These are phyloP conservation scores for Cutaneotrichosporon cyanovorans DNA, from an alignment of 1,284 basidiomycete species.

Conservation along the genomic window DNA sequence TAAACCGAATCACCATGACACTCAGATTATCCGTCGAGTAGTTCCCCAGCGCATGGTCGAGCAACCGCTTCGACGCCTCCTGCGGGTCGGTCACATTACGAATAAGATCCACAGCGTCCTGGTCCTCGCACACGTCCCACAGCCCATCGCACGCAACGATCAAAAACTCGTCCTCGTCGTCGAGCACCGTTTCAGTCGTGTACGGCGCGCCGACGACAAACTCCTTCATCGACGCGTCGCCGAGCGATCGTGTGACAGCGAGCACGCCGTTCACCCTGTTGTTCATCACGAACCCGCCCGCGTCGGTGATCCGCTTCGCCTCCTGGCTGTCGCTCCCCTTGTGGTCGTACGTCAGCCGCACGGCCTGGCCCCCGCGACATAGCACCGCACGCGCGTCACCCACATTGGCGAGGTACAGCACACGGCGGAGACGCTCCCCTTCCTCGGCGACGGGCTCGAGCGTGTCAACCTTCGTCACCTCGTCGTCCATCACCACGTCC, in stretches of 20 bases:
- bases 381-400: slow-evolving; percentile 54
- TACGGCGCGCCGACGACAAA: slow-evolving; percentile 97
- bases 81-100: slow-evolving; percentile 69
- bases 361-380: slow-evolving; percentile 72
- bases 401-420: slow-evolving; percentile 93
- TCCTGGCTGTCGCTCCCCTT: slow-evolving; percentile 97
- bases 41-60: slow-evolving; percentile 77
- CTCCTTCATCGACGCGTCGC: slow-evolving; percentile 98
- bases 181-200: slow-evolving; percentile 90
- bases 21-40: slow-evolving; percentile 20
- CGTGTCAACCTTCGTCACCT: slow-evolving; percentile 33
- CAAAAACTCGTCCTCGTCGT: slow-evolving; percentile 85
- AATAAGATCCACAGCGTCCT: slow-evolving; percentile 82
- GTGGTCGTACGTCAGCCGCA: slow-evolving; percentile 95
- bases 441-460: slow-evolving; percentile 34
- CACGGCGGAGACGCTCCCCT: slow-evolving; percentile 51
- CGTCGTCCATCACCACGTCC: slow-evolving; percentile 25
- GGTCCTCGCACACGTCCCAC: slow-evolving; percentile 94
- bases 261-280: slow-evolving; percentile 95
- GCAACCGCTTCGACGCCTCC: slow-evolving; percentile 65
- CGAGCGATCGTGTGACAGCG: slow-evolving; percentile 90
- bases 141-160: slow-evolving; percentile 98
- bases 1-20: slow-evolving; percentile 14
- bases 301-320: slow-evolving; percentile 93
- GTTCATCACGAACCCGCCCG: slow-evolving; percentile 97